These are phyloP conservation scores for Salicornia ramosissima DNA, from an alignment of 148 eudicot genomes.

Conservation along the genomic window DNA sequence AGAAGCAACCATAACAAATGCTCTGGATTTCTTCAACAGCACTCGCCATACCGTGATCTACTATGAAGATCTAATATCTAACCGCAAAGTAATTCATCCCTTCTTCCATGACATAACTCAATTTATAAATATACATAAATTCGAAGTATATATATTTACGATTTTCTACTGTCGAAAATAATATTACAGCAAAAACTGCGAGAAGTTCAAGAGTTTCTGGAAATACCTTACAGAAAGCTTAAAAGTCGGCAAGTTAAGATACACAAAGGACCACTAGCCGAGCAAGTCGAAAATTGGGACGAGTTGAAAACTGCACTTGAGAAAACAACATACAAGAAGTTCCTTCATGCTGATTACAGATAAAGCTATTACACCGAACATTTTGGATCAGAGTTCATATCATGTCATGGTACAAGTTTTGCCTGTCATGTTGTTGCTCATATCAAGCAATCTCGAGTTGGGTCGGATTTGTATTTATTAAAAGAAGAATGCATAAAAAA, in stretches of 20 bases:
- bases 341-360: slow-evolving; percentile 39
- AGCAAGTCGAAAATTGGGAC: slow-evolving; percentile 54
- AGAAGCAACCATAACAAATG: slow-evolving; percentile 32
- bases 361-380: too few species aligned
- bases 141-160: not conserved
- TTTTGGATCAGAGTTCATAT: too few species aligned
- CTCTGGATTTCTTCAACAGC: slow-evolving; percentile 49
- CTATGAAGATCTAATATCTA: slow-evolving; percentile 64
- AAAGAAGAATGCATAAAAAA: too few species aligned
- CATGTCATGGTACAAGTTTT: too few species aligned
- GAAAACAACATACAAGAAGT: slow-evolving; percentile 49
- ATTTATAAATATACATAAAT: not conserved
- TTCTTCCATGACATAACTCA: not conserved
- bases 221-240: slow-evolving; percentile 45
- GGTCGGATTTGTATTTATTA: too few species aligned
- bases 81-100: slow-evolving; percentile 37
- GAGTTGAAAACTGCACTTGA: slow-evolving; percentile 44
- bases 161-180: not conserved
- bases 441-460: too few species aligned
- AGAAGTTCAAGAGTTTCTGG: slow-evolving; percentile 56
- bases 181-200: slow-evolving; percentile 44
- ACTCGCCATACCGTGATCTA: slow-evolving; percentile 55
- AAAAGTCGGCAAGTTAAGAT: slow-evolving; percentile 66
- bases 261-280: slow-evolving; percentile 45
- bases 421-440: too few species aligned